Evolutionary conservation across 305 asterid species (phyloP).

Genomic region (Solanum hybrid): DNA sequence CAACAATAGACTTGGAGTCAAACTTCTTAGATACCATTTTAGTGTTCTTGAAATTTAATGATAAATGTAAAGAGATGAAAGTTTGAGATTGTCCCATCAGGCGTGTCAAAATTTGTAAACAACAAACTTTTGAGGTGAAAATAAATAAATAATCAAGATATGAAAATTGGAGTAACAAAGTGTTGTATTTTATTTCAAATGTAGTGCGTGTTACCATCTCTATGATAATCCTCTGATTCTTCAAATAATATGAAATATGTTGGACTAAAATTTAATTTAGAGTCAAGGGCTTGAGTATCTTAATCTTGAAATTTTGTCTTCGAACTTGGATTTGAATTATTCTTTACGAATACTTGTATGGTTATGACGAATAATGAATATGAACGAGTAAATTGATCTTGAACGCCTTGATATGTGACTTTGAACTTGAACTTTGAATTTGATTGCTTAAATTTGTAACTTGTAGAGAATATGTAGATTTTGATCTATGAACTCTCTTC

Average conservation of each 20-base stretch:
- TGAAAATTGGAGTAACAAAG: not conserved
- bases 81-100: not conserved
- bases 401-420: not conserved
- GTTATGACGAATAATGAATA: not conserved
- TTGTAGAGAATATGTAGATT: not conserved
- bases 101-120: not conserved
- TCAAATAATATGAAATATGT: not conserved
- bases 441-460: not conserved
- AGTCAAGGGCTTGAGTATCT: not conserved
- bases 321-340: not conserved
- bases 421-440: not conserved
- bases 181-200: not conserved
- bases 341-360: not conserved
- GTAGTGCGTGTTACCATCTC: not conserved
- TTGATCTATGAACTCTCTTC: too few relatives aligned
- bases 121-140: not conserved
- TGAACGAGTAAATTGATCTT: not conserved
- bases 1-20: too few relatives aligned
- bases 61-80: not conserved
- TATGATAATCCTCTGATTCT: not conserved
- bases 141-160: not conserved
- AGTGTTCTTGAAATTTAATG: not conserved
- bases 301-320: not conserved
- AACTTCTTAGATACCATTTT: not conserved
- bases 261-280: not conserved